phyloP scores from a whole-genome alignment of 495 filamentous ascomycete genomes.

The Aspergillus nidulans region DNA sequence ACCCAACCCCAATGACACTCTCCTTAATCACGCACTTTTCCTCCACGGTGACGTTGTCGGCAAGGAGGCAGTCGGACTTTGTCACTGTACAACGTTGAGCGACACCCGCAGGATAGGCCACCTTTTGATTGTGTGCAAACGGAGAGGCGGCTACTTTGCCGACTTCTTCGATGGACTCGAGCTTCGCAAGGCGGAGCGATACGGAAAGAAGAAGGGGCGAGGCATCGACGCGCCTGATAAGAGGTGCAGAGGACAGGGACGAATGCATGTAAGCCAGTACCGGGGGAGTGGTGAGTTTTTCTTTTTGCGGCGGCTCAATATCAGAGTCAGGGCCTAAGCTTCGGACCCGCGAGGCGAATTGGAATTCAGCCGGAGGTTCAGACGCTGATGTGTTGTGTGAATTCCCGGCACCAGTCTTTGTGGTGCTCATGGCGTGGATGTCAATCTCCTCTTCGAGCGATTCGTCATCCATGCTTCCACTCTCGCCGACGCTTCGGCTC shows the following conservation, averaged over 20 bases:
- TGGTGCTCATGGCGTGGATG: slow-evolving; percentile 58
- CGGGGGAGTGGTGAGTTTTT: slow-evolving; percentile 52
- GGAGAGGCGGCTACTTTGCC: slow-evolving; percentile 57
- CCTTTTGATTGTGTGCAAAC: slow-evolving; percentile 70
- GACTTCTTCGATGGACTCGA: slow-evolving; percentile 62
- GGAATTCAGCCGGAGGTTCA: slow-evolving; percentile 15
- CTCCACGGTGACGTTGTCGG: slow-evolving; percentile 78
- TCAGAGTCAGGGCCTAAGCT: slow-evolving; percentile 13
- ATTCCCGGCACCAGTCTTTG: slow-evolving; percentile 28
- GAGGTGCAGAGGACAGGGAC: slow-evolving; percentile 41
- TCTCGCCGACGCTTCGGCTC: slow-evolving; percentile 30
- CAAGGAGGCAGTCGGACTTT: slow-evolving; percentile 70
- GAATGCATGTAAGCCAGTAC: slow-evolving; percentile 76
- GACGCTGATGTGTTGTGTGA: slow-evolving; percentile 1
- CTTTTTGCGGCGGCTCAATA: slow-evolving; percentile 12
- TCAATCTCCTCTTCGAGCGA: slow-evolving; percentile 57
- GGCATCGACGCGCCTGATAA: slow-evolving; percentile 86
- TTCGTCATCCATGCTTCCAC: slow-evolving; percentile 38
- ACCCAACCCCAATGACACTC: slow-evolving; percentile 78
- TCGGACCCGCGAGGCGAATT: slow-evolving; percentile 44
- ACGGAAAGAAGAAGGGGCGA: slow-evolving; percentile 71
- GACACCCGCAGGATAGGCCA: slow-evolving; percentile 73
- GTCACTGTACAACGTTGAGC: slow-evolving; percentile 73
- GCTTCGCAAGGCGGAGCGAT: slow-evolving; percentile 81
- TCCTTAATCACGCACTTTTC: slow-evolving; percentile 84